Percentiles rank a stretch among this genome's conserved stretches.
Evolutionary conservation across 495 filamentous ascomycete species (phyloP).

Genomic region (Daldinia decipiens): DNA sequence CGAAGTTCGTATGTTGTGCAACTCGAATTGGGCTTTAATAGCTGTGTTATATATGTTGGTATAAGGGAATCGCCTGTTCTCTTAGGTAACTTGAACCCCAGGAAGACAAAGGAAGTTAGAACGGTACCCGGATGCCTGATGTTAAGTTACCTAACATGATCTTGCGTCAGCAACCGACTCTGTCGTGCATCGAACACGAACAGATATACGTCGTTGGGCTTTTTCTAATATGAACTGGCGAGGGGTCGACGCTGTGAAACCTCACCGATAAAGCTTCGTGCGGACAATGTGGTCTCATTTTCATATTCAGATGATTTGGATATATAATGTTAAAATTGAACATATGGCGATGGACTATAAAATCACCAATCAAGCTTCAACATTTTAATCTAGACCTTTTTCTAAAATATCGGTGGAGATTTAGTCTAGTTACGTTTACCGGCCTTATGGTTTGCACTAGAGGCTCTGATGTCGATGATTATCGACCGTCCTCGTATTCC

Average conservation of each 20-base stretch:
- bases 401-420: not conserved
- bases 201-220: not conserved
- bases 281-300: not conserved
- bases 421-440: not conserved
- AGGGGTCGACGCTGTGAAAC: not conserved
- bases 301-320: not conserved
- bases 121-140: not conserved
- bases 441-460: not conserved
- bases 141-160: slow-evolving; percentile 7
- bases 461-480: not conserved
- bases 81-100: not conserved
- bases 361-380: not conserved
- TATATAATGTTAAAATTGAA: slow-evolving; percentile 1
- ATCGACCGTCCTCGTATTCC: not conserved
- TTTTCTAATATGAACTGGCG: not conserved
- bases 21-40: slow-evolving; percentile 9
- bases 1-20: slow-evolving; percentile 21
- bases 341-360: not conserved
- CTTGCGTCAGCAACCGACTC: slow-evolving; percentile 18
- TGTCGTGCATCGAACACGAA: not conserved
- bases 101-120: not conserved
- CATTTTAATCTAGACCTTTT: not conserved
- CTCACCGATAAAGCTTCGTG: not conserved
- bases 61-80: not conserved
- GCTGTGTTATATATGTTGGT: not conserved